phyloP scores from a whole-genome alignment of 2,329 filamentous ascomycete genomes.

The Arthrobotrys sinensis region DNA sequence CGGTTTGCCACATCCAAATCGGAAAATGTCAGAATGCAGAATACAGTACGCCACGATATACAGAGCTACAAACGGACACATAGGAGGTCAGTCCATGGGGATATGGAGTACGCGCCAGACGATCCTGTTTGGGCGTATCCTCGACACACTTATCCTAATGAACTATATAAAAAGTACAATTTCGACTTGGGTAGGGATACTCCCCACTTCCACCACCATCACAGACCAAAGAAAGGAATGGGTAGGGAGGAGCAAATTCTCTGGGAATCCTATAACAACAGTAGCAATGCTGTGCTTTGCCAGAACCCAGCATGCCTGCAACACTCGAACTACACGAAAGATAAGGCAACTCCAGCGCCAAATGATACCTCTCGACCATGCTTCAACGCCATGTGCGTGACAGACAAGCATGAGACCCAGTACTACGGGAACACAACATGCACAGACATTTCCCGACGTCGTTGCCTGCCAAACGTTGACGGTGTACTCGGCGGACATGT shows the following conservation, averaged over 20 bases:
- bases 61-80: neutral
- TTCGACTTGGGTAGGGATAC: conserved; percentile 39
- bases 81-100: neutral
- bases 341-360: neutral
- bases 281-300: conserved; percentile 23
- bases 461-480: conserved; percentile 19
- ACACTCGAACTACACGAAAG: neutral
- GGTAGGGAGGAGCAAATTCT: conserved; percentile 11
- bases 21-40: conserved; percentile 1
- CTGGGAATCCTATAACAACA: conserved; percentile 28
- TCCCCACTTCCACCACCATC: conserved; percentile 58
- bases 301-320: conserved; percentile 46
- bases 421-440: conserved; percentile 28
- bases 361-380: conserved; percentile 31
- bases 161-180: conserved; percentile 6
- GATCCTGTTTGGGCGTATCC: conserved; percentile 12
- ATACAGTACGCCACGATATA: conserved; percentile 27
- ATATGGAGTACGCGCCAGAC: neutral
- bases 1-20: conserved; percentile 36
- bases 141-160: conserved; percentile 8
- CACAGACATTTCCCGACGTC: neutral
- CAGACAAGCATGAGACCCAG: conserved; percentile 17
- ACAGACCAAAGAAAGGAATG: conserved; percentile 4
- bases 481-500: conserved; percentile 6
- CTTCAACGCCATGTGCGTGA: conserved; percentile 24